These are phyloP conservation scores for Klebsormidium nitens DNA, from an alignment of 139 green algal genomes.

Conservation along the genomic window DNA sequence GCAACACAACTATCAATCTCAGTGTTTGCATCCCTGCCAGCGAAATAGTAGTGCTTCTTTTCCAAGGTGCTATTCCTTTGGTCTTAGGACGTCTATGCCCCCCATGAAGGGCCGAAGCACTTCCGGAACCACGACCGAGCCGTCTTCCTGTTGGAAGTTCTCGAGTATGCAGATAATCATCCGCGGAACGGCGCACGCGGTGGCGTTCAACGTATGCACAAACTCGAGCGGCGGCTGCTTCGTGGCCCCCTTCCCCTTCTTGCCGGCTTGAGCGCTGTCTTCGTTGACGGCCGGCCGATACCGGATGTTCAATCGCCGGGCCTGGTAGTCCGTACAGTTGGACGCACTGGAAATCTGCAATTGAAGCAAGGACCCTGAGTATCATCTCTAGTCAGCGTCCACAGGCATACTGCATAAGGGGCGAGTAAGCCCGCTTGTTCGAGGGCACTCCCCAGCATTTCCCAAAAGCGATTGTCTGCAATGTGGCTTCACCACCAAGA, in stretches of 20 bases:
- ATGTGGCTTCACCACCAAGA: no score
- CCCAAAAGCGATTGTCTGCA: no score
- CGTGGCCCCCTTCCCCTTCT: constrained; percentile 40
- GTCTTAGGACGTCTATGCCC: constrained; percentile 76
- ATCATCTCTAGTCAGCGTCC: no score
- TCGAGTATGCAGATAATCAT: constrained; percentile 97
- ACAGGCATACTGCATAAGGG: no score
- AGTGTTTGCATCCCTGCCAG: no score
- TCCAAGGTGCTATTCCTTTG: no score
- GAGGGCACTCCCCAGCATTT: no score
- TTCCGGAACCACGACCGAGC: constrained; percentile 78
- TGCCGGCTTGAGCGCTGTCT: constrained; percentile 8
- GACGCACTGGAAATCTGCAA: constrained; percentile 67
- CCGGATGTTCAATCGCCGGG: constrained; percentile 83
- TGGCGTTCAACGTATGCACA: constrained; percentile 97
- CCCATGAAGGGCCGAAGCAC: constrained; percentile 84
- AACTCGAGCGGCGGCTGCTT: constrained; percentile 66
- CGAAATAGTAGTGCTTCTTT: no score
- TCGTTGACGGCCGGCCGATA: constrained; percentile 47
- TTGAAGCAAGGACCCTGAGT: no score
- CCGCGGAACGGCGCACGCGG: constrained; percentile 88
- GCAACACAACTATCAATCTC: no score
- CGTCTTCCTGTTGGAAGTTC: constrained; percentile 92
- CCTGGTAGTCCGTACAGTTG: constrained; percentile 99
- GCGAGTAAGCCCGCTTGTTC: no score